phyloP scores from a whole-genome alignment of 768 basidiomycete species.

The Hydnum rufescens region DNA sequence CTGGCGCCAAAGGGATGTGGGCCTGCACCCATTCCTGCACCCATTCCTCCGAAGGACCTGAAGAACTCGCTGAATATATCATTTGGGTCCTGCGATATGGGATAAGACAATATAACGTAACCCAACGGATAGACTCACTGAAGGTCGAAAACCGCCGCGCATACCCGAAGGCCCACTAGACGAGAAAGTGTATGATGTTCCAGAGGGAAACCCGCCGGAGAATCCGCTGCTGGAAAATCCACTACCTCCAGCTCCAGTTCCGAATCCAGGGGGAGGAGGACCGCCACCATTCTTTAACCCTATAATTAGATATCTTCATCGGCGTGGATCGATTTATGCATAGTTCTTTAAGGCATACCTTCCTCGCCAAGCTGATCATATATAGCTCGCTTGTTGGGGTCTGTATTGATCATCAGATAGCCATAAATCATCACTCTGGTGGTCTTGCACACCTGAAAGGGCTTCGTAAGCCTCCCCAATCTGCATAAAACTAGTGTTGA shows the following conservation, averaged over 20 bases:
- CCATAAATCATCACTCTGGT: not conserved
- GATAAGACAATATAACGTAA: slow-evolving; percentile 25
- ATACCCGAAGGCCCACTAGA: slow-evolving; percentile 27
- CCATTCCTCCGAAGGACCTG: slow-evolving; percentile 21
- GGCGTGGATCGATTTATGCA: not conserved
- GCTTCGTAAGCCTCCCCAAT: slow-evolving; percentile 94
- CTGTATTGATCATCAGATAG: slow-evolving; percentile 17
- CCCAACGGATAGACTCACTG: slow-evolving; percentile 49
- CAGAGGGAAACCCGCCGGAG: slow-evolving; percentile 21
- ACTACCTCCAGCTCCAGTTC: slow-evolving; percentile 36
- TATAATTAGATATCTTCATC: not conserved
- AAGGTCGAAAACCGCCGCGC: slow-evolving; percentile 42
- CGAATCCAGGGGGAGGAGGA: slow-evolving; percentile 18
- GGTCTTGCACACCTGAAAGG: slow-evolving; percentile 25
- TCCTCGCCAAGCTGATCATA: slow-evolving; percentile 95
- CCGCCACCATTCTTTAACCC: not conserved
- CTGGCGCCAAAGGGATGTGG: slow-evolving; percentile 10
- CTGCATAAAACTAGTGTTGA: slow-evolving; percentile 19
- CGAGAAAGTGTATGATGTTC: slow-evolving; percentile 37
- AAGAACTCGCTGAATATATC: slow-evolving; percentile 34
- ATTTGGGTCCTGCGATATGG: slow-evolving; percentile 19
- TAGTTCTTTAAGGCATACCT: slow-evolving; percentile 21
- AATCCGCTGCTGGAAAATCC: slow-evolving; percentile 23
- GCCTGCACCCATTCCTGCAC: not conserved
- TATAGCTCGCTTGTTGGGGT: slow-evolving; percentile 62